Percentiles rank a stretch among this genome's conserved stretches.
These are phyloP conservation scores for Cryptosporidium ubiquitum DNA, from an alignment of 169 alveolate genomes.

Conservation along the genomic window DNA sequence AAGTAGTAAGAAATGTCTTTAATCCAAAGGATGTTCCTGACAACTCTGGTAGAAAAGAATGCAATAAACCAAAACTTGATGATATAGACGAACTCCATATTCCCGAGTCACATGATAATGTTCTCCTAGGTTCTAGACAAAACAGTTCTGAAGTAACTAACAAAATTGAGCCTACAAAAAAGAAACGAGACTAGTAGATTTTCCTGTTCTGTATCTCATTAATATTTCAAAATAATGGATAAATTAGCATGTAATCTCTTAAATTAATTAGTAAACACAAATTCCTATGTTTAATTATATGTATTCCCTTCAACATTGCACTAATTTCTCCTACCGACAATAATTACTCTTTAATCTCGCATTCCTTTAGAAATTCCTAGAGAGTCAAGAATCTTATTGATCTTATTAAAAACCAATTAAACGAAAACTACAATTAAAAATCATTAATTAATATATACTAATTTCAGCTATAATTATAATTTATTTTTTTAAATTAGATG, in stretches of 20 bases:
- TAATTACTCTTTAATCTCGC: too few relatives aligned
- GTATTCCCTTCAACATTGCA: background rate
- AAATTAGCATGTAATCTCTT: background rate
- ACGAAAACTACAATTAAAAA: too few relatives aligned
- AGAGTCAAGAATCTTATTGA: too few relatives aligned
- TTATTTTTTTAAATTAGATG: background rate
- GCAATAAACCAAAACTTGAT: constrained; percentile 29
- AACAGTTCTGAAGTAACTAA: background rate
- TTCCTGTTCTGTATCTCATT: background rate
- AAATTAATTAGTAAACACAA: background rate
- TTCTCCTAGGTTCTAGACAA: constrained; percentile 32
- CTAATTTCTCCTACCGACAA: too few relatives aligned
- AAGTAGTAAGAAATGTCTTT: constrained; percentile 47
- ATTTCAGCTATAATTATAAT: too few relatives aligned
- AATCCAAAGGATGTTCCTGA: constrained; percentile 38
- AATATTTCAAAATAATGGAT: background rate
- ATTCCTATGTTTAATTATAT: too few relatives aligned
- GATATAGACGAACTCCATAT: constrained; percentile 44
- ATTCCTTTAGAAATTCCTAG: too few relatives aligned
- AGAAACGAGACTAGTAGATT: background rate
- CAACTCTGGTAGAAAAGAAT: constrained; percentile 12
- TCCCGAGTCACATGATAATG: constrained; percentile 22
- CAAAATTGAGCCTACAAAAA: background rate
- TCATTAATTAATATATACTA: too few relatives aligned
- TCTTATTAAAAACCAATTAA: too few relatives aligned